Conservation (phyloP, 148 eudicot species). For the Persicaria maculosa region DNA sequence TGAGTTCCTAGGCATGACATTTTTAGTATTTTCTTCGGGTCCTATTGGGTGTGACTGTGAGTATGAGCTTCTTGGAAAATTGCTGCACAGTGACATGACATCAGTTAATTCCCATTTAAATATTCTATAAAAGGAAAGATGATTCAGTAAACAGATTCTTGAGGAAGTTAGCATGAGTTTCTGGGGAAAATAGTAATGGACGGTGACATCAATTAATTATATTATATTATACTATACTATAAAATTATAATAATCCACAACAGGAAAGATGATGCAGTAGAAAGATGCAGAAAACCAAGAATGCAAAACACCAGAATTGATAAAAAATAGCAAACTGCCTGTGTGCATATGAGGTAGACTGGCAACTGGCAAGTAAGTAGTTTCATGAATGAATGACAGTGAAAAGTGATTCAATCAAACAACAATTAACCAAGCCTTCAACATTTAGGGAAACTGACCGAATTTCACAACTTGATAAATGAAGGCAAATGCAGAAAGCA, state of each 20-base stretch:
- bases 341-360: too few relatives aligned
- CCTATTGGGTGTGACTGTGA: background rate
- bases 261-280: conserved; percentile 2
- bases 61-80: background rate
- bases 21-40: background rate
- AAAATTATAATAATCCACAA: background rate
- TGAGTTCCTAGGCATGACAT: conserved; percentile 14
- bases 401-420: background rate
- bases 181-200: background rate
- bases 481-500: conserved; percentile 1
- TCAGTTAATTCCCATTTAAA: background rate
- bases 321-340: background rate
- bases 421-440: background rate
- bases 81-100: background rate
- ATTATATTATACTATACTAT: too few relatives aligned
- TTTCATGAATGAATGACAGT: background rate
- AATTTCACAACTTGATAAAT: background rate
- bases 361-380: too few relatives aligned
- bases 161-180: conserved; percentile 2
- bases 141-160: background rate
- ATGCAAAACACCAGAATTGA: background rate
- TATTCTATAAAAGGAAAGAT: background rate
- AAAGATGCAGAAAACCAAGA: background rate
- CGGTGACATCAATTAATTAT: conserved; percentile 4
- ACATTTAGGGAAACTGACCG: background rate